Conservation (phyloP, 352 stramenopile genomes). For the Aphanomyces euteiches region DNA sequence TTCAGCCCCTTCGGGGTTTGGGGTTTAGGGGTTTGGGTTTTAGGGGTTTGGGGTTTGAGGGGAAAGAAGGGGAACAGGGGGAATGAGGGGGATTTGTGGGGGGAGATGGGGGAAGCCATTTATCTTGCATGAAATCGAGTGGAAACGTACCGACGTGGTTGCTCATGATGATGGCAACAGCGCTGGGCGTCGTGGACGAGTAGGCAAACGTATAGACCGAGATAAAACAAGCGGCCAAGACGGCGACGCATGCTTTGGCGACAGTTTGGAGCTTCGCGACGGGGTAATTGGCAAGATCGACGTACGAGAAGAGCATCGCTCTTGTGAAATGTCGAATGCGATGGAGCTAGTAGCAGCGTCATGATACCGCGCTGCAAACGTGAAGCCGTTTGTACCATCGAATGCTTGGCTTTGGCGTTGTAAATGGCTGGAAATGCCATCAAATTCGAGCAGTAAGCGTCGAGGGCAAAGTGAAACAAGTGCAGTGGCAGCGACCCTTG, state of each 20-base stretch:
- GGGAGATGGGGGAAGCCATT: too few species aligned
- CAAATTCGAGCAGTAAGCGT: constrained; percentile 76
- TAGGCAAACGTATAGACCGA: constrained; percentile 74
- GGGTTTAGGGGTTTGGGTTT: too few species aligned
- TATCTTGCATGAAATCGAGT: too few species aligned
- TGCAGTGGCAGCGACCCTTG: constrained; percentile 36
- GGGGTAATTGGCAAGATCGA: constrained; percentile 46
- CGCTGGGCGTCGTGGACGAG: constrained; percentile 52
- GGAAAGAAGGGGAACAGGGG: too few species aligned
- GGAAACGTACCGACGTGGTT: constrained; percentile 63
- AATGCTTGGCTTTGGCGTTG: constrained; percentile 55
- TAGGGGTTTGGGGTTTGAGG: too few species aligned
- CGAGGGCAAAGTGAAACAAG: constrained; percentile 77
- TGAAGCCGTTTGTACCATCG: constrained; percentile 21
- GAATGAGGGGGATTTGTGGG: too few species aligned
- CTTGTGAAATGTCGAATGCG: constrained; percentile 51
- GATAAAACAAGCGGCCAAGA: constrained; percentile 61
- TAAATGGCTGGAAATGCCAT: constrained; percentile 63
- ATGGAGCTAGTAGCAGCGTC: constrained; percentile 17
- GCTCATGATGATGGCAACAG: constrained; percentile 74
- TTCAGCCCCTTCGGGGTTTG: too few species aligned
- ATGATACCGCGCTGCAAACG: neutral
- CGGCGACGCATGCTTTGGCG: constrained; percentile 56
- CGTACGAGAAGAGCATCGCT: constrained; percentile 48
- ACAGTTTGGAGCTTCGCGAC: constrained; percentile 42